A percentile compares a stretch with the other conserved stretches of the same genome.
Conservation (phyloP, 148 eudicot genomes). For the Vaccinium macrocarpon region DNA sequence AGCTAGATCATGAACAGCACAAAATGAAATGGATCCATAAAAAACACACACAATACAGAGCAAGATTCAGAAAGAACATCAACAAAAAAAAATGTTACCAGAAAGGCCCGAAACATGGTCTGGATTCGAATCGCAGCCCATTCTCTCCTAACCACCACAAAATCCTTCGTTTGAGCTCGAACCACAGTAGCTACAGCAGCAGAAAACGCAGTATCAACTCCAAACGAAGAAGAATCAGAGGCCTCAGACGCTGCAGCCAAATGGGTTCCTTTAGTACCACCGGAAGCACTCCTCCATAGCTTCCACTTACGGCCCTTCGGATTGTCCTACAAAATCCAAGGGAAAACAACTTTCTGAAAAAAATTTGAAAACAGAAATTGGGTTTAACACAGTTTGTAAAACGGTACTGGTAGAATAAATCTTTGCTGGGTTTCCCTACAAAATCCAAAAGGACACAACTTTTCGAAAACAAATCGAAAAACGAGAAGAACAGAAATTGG, state of each 20-base stretch:
- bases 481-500: background rate
- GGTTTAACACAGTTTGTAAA: background rate
- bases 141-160: slow-evolving; percentile 62
- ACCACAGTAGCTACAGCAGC: slow-evolving; percentile 82
- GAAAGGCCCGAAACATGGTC: slow-evolving; percentile 74
- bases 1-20: background rate
- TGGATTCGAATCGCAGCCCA: slow-evolving; percentile 94
- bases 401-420: background rate
- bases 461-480: too few relatives aligned
- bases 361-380: background rate
- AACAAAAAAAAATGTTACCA: slow-evolving; percentile 40
- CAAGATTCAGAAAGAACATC: background rate
- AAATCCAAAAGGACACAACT: too few relatives aligned
- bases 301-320: slow-evolving; percentile 67
- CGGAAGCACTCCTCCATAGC: slow-evolving; percentile 67
- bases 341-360: background rate
- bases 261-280: slow-evolving; percentile 27
- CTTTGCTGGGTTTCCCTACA: too few relatives aligned
- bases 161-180: slow-evolving; percentile 71
- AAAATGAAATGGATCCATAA: background rate
- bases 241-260: slow-evolving; percentile 35
- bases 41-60: background rate
- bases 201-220: slow-evolving; percentile 36
- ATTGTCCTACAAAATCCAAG: slow-evolving; percentile 44
- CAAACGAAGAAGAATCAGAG: slow-evolving; percentile 35